Conservation (phyloP, 2,329 filamentous ascomycete genomes). For the Ophiostoma himal-ulmi region DNA sequence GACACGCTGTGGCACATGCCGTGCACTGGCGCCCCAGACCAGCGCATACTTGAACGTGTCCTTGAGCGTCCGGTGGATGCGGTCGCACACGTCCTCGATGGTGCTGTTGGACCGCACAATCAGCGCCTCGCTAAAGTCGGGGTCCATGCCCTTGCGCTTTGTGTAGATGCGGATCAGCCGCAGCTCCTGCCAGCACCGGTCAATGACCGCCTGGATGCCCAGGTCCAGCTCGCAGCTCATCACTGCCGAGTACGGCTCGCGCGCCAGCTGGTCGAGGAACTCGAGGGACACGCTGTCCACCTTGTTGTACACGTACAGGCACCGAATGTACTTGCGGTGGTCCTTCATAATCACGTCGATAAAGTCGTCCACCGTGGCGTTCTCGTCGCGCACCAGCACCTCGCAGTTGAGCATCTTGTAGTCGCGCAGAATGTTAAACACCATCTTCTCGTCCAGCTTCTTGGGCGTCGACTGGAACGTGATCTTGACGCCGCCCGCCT, state of each 20-base stretch:
- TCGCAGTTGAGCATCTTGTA: slow-evolving; percentile 99
- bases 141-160: slow-evolving; percentile 88
- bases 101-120: slow-evolving; percentile 85
- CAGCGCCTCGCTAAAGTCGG: slow-evolving; percentile 82
- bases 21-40: slow-evolving; percentile 94
- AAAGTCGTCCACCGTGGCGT: slow-evolving; percentile 93
- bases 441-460: slow-evolving; percentile 91
- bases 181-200: slow-evolving; percentile 91
- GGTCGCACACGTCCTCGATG: slow-evolving; percentile 95
- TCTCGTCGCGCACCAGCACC: slow-evolving; percentile 88
- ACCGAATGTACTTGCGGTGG: slow-evolving; percentile 92
- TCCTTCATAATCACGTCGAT: slow-evolving; percentile 99
- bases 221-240: slow-evolving; percentile 97
- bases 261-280: slow-evolving; percentile 84
- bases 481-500: slow-evolving; percentile 97
- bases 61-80: slow-evolving; percentile 88
- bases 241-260: slow-evolving; percentile 88
- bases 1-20: slow-evolving; percentile 89
- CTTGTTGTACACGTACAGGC: slow-evolving; percentile 99
- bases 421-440: slow-evolving; percentile 94
- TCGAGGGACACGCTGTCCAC: slow-evolving; percentile 92
- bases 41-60: slow-evolving; percentile 98
- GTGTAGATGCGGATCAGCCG: slow-evolving; percentile 89
- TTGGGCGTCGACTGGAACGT: slow-evolving; percentile 89
- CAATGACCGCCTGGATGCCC: slow-evolving; percentile 87